Evolutionary conservation across 805 yeast species (phyloP), one percentile per base, ranked within the genome.

Genomic region (Teunomyces cretensis): DNA sequence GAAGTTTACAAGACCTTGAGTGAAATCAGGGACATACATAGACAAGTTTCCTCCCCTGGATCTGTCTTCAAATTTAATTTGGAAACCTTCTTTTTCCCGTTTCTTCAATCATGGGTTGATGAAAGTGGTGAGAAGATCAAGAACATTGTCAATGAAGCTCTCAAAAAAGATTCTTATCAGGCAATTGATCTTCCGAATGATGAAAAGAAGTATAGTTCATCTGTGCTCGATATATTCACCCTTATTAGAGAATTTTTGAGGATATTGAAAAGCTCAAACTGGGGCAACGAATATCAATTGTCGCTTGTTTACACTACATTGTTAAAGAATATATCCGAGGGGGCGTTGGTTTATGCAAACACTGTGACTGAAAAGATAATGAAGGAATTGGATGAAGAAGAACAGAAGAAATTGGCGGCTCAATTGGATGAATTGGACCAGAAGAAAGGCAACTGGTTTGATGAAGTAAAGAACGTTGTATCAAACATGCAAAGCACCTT

Each of bases 191-290:
- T 68, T 15, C 60, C 65, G 1, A 67, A 61, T 1, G 68, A 72
- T 36, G 67, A 63, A 1, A 67, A 68, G 48, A 68, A 68, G 44
- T 66, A 73, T 55, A 81, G 88, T 48, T 68, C 80, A 2, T 86
- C 92, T 0, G 86, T 85, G 1, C 58, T 77, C 16, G 94, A 87
- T 58, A 74, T 86, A 11, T 84, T 86, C 60, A 73, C 80, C 8
- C 71, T 86, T 59, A 74, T 86, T 30, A 76, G 76, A 47, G 81
- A 81, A 43, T 75, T 80, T 9, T 58, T 87, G 15, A 64, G 69
- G 4, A 70, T 87, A n/a, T 67, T 91, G 37, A 72, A 72, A 12
- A 74, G 72, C 3, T 74, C 88, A 35, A 68, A 76, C 14, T 91
- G 97, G 97, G 64, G 67, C 12, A 74, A 86, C 57, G 76, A 74